These are phyloP conservation scores for Babesia sp. DNA, from an alignment of 169 alveolate genomes.

Conservation along the genomic window DNA sequence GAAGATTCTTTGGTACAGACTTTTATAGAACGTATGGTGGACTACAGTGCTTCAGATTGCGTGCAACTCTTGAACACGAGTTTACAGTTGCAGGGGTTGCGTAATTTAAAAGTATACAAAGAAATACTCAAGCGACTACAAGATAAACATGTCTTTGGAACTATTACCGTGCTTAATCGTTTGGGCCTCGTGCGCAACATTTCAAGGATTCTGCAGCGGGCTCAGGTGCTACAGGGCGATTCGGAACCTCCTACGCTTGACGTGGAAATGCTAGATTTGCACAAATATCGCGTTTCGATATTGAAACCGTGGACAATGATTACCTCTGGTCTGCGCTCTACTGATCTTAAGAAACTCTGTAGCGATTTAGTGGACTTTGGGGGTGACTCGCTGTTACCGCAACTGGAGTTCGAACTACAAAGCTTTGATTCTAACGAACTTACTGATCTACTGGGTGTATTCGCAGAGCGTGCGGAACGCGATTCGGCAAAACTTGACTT, in stretches of 20 bases:
- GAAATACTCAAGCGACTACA: slow-evolving; percentile 46
- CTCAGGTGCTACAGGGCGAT: slow-evolving; percentile 40
- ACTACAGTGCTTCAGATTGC: slow-evolving; percentile 62
- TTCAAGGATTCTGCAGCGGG: slow-evolving; percentile 43
- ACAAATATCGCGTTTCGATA: slow-evolving; percentile 31
- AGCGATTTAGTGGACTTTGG: slow-evolving; percentile 37
- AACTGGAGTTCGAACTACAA: slow-evolving; percentile 56
- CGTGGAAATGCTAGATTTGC: slow-evolving; percentile 21
- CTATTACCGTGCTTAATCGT: slow-evolving; percentile 45
- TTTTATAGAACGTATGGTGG: slow-evolving; percentile 57
- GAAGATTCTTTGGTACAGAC: slow-evolving; percentile 60
- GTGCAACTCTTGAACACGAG: slow-evolving; percentile 61
- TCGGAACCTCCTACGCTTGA: slow-evolving; percentile 9
- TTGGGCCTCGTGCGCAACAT: slow-evolving; percentile 51
- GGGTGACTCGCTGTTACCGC: slow-evolving; percentile 59
- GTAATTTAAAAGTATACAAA: slow-evolving; percentile 33
- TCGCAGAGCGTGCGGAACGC: slow-evolving; percentile 54
- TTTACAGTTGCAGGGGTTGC: slow-evolving; percentile 57
- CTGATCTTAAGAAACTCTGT: slow-evolving; percentile 28
- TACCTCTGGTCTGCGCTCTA: slow-evolving; percentile 6
- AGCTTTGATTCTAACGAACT: slow-evolving; percentile 54
- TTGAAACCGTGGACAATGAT: slow-evolving; percentile 60
- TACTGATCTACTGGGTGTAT: slow-evolving; percentile 48
- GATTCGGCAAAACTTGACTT: slow-evolving; percentile 56
- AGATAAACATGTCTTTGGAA: slow-evolving; percentile 44